Percentiles rank a stretch among this genome's conserved stretches.
phyloP scores from a whole-genome alignment of 768 basidiomycete genomes.

The Leccinum disarticulatum region DNA sequence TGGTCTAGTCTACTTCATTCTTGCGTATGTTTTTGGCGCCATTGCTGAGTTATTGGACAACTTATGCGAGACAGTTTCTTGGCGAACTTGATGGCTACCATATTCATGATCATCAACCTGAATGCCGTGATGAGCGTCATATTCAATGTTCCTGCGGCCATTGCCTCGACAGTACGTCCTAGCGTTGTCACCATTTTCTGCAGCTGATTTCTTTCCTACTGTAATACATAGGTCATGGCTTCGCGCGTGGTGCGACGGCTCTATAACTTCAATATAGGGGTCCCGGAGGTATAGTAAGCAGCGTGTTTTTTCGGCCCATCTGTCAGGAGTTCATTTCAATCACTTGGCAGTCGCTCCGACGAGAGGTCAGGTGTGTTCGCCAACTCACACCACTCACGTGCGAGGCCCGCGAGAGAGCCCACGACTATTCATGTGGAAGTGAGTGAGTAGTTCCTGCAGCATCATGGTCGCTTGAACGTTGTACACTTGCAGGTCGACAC shows the following conservation, averaged over 20 bases:
- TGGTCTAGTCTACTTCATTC: slow-evolving; percentile 72
- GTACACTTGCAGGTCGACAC: slow-evolving; percentile 28
- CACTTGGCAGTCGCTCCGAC: slow-evolving; percentile 19
- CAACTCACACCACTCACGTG: slow-evolving; percentile 17
- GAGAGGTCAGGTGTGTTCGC: slow-evolving; percentile 22
- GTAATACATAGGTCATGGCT: slow-evolving; percentile 48
- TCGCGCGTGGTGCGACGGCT: slow-evolving; percentile 60
- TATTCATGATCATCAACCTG: slow-evolving; percentile 65
- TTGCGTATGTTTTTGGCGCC: slow-evolving; percentile 50
- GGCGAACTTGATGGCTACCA: slow-evolving; percentile 42
- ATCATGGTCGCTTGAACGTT: slow-evolving; percentile 2
- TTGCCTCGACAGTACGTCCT: slow-evolving; percentile 47
- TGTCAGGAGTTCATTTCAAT: background rate
- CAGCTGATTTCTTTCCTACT: background rate
- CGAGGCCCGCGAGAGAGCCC: slow-evolving; percentile 16
- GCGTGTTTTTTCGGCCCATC: background rate
- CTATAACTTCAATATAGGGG: slow-evolving; percentile 42
- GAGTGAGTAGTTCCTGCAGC: slow-evolving; percentile 2
- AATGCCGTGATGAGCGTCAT: slow-evolving; percentile 68
- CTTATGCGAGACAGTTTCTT: slow-evolving; percentile 35
- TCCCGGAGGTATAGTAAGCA: slow-evolving; percentile 33
- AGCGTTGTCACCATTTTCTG: background rate
- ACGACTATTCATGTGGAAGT: slow-evolving; percentile 38
- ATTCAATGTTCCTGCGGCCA: slow-evolving; percentile 65
- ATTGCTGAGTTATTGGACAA: slow-evolving; percentile 26